Percentiles rank a stretch among this genome's conserved stretches.
Conservation (phyloP, 2,329 filamentous ascomycete species). For the Pseudogymnoascus verrucosus region DNA sequence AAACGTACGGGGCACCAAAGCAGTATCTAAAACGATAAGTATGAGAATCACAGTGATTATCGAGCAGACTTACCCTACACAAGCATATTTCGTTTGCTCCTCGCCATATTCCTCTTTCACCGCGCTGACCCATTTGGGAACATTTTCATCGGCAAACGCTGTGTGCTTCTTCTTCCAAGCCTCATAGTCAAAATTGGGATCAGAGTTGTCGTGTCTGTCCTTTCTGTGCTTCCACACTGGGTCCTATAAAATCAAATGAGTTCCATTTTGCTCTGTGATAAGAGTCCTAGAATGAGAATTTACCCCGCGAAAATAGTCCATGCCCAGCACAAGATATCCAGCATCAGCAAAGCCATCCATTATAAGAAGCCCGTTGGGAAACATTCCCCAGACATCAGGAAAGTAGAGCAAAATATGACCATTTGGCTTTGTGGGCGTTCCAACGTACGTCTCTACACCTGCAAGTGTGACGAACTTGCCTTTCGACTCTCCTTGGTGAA, state of each 20-base stretch:
- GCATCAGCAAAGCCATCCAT: constrained; percentile 40
- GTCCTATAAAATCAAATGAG: constrained; percentile 26
- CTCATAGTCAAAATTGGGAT: constrained; percentile 38
- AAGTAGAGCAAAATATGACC: constrained; percentile 38
- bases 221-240: constrained; percentile 35
- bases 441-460: constrained; percentile 34
- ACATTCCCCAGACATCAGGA: constrained; percentile 39
- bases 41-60: not conserved
- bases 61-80: constrained; percentile 28
- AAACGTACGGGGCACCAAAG: constrained; percentile 38
- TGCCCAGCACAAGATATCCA: constrained; percentile 35
- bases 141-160: constrained; percentile 34
- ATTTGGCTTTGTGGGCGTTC: constrained; percentile 28
- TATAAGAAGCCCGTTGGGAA: constrained; percentile 35
- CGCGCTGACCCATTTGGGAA: constrained; percentile 37
- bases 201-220: constrained; percentile 24
- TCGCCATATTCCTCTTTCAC: constrained; percentile 31
- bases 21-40: constrained; percentile 27
- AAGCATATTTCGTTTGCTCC: constrained; percentile 31
- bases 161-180: constrained; percentile 41
- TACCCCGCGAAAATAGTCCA: constrained; percentile 40
- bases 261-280: not conserved
- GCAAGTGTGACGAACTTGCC: constrained; percentile 30
- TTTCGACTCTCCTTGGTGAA: constrained; percentile 33
- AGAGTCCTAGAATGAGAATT: constrained; percentile 9